These are phyloP conservation scores for Primulina huaijiensis DNA, from an alignment of 257 asterid genomes.

Conservation along the genomic window DNA sequence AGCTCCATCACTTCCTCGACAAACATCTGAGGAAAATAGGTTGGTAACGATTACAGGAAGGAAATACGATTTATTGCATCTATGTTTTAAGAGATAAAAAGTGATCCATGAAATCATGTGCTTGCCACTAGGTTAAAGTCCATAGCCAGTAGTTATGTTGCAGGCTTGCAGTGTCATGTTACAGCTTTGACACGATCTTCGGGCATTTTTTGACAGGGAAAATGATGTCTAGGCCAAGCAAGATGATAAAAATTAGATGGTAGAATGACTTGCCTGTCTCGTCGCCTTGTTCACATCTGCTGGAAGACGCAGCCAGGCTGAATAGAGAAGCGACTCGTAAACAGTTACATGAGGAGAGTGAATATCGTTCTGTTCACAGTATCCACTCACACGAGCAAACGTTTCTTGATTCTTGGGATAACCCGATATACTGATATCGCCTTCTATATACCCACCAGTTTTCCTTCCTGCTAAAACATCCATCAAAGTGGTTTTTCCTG, in stretches of 20 bases:
- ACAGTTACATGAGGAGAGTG: slow-evolving; percentile 73
- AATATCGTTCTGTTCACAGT: slow-evolving; percentile 69
- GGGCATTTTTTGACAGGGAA: background rate
- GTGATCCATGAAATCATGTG: background rate
- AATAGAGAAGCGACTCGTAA: slow-evolving; percentile 56
- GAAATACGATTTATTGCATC: background rate
- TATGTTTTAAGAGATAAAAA: background rate
- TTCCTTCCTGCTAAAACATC: slow-evolving; percentile 71
- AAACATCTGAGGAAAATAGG: slow-evolving; percentile 47
- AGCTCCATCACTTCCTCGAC: slow-evolving; percentile 77
- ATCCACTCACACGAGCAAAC: slow-evolving; percentile 68
- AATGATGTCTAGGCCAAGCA: background rate
- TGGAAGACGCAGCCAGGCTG: slow-evolving; percentile 73
- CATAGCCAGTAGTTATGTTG: background rate
- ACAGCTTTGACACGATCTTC: background rate
- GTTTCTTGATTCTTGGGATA: slow-evolving; percentile 57
- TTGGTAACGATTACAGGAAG: background rate
- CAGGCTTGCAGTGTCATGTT: background rate
- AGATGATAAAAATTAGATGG: background rate
- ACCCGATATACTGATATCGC: slow-evolving; percentile 60
- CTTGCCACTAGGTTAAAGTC: background rate
- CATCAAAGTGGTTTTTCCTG: slow-evolving; percentile 70
- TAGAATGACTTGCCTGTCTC: slow-evolving; percentile 38
- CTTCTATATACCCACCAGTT: slow-evolving; percentile 69
- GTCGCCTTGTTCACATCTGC: slow-evolving; percentile 43